Base-by-base conservation (phyloP, 2,329 filamentous ascomycete genomes). In the Dothiorella sarmentorum region DNA sequence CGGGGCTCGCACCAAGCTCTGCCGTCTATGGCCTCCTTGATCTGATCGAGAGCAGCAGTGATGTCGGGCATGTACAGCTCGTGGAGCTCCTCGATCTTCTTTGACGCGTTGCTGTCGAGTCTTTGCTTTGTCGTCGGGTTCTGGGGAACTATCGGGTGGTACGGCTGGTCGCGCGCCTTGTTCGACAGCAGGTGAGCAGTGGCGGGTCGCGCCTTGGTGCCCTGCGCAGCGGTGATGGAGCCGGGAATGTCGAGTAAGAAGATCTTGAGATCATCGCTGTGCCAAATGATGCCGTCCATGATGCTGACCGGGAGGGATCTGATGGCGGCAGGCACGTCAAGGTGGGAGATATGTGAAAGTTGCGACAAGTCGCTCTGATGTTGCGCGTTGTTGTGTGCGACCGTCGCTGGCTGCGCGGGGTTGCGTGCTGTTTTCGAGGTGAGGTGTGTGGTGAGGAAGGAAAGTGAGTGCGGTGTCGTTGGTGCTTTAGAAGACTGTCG, bases 201-300 rank as follows among this genome's bases (percentile, higher is more conserved):
- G 69, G 73, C 69, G 20, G 64, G 60, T 31, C 75, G 65, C 27
- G 71, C 72, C 6, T 73, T 68, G 11, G 75, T 73, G 31, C 79
- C 78, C 71, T 91, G 89, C 17, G 83, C 84, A 61, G 83, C 78
- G 63, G 88, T 85, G 37, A 91, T 82, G 1, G 89, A 89, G 17
- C 78, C 76, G 22, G 89, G 88, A 44, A 91, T 82, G 66, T 92
- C 89, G 53, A 91, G 70, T 24, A 91, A 69, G 20, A 83, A 76
- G 56, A 86, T 71, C 44, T 80, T 77, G 49, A 73, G 67, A 3
- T 76, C 73, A 2, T 70, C 65, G 62, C 79, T 84, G 60, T 80
- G 75, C 71, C 81, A 87, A 38, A 88, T 69, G 20, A 87, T 77
- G 9, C 65, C 22, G 56, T 63, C 29, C 57, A 60, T 59, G 17